Evolutionary conservation across 2,329 filamentous ascomycete species (phyloP).

Genomic region (Aspergillus flavus): DNA sequence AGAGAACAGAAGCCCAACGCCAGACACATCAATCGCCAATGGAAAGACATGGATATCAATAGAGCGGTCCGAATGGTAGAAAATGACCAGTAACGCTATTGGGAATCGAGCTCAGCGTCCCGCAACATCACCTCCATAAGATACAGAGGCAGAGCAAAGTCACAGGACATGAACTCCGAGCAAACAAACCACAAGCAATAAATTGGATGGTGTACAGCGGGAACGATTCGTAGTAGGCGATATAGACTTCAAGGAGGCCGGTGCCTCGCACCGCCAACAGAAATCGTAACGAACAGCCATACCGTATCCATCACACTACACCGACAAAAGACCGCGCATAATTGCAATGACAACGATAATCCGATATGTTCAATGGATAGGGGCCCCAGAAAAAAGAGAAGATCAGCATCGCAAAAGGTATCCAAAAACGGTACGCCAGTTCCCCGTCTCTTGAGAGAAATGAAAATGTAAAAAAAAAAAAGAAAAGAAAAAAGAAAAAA

Average conservation of each 20-base stretch:
- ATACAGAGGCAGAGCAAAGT: constrained; percentile 12
- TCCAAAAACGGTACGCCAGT: constrained; percentile 34
- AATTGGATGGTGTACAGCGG: neutral
- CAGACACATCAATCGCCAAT: constrained; percentile 33
- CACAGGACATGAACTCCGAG: constrained; percentile 14
- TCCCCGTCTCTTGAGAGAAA: constrained; percentile 26
- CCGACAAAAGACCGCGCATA: constrained; percentile 17
- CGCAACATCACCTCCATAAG: constrained; percentile 16
- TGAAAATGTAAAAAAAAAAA: constrained; percentile 16
- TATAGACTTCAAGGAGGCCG: neutral
- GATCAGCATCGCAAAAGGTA: constrained; percentile 27
- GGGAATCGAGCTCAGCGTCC: constrained; percentile 23
- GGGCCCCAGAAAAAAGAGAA: constrained; percentile 11
- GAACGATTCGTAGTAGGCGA: neutral
- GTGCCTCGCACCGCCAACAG: constrained; percentile 8
- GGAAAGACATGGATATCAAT: constrained; percentile 39
- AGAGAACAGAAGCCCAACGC: constrained; percentile 32
- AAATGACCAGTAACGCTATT: constrained; percentile 20
- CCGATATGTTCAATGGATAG: constrained; percentile 27
- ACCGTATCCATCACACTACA: constrained; percentile 11
- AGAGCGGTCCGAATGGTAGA: constrained; percentile 14
- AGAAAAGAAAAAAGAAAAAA: neutral
- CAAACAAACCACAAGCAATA: constrained; percentile 1
- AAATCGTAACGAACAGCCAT: constrained; percentile 1
- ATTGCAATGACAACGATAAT: constrained; percentile 20